A percentile compares a stretch with the other conserved stretches of the same genome.
Conservation (phyloP, 108 stramenopile genomes). For the Nannochloropsis gaditana region DNA sequence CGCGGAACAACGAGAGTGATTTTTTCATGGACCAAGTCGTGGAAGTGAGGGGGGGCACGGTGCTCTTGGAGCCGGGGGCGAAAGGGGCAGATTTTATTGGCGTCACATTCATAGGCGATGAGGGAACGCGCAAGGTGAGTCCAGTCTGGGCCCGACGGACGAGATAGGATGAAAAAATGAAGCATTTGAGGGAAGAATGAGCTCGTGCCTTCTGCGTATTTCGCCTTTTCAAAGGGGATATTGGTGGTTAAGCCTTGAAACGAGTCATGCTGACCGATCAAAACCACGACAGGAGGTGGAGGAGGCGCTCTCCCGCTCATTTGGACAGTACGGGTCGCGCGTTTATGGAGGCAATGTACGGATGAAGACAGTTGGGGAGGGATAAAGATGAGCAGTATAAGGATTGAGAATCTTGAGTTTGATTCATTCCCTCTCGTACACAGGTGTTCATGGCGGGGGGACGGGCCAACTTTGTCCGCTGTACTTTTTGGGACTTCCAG, state of each 20-base stretch:
- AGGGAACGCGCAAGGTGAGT: not conserved
- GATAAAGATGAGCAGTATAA: not conserved
- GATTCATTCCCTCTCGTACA: not conserved
- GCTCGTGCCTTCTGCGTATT: too few species aligned
- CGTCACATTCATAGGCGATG: not conserved
- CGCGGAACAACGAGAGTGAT: not conserved
- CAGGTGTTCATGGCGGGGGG: slow-evolving; percentile 3
- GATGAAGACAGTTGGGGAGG: too few species aligned
- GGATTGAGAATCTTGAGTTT: not conserved
- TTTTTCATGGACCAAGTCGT: not conserved
- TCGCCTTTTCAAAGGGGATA: too few species aligned
- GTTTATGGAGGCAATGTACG: not conserved
- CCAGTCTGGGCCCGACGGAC: too few species aligned
- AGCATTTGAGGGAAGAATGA: too few species aligned
- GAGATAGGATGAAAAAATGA: too few species aligned
- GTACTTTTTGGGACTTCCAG: not conserved
- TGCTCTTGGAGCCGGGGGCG: not conserved
- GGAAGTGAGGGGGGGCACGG: not conserved
- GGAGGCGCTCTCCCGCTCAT: not conserved
- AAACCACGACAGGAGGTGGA: not conserved
- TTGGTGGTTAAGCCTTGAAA: too few species aligned
- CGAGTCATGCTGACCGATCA: too few species aligned
- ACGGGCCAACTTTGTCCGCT: not conserved
- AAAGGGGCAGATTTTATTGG: slow-evolving; percentile 5
- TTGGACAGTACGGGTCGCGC: not conserved